Evolutionary conservation across 2,329 filamentous ascomycete genomes (phyloP).

Genomic region (Fusarium phyllophilum): DNA sequence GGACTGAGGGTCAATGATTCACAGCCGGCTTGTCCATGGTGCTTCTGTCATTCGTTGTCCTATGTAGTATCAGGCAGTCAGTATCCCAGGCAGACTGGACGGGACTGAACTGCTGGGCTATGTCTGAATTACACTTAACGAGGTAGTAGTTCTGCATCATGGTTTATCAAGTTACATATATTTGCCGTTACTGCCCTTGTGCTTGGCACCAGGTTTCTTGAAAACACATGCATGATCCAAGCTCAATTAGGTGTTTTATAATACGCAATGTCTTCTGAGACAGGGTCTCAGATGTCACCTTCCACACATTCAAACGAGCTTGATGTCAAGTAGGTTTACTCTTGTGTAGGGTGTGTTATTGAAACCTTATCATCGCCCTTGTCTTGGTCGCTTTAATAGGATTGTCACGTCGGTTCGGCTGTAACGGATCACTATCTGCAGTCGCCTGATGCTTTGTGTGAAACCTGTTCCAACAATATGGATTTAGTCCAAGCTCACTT

Average conservation of each 20-base stretch:
- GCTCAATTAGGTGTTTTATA: not conserved
- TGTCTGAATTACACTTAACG: not conserved
- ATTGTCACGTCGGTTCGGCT: not conserved
- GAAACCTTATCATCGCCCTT: not conserved
- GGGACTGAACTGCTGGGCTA: not conserved
- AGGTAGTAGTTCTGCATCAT: not conserved
- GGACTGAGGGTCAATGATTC: constrained; percentile 12
- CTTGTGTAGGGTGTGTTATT: not conserved
- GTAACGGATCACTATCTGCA: not conserved
- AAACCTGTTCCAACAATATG: not conserved
- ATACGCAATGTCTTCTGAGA: not conserved
- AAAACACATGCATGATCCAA: not conserved
- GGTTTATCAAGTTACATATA: not conserved
- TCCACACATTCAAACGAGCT: not conserved
- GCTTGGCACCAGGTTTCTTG: not conserved
- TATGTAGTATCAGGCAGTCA: constrained; percentile 1
- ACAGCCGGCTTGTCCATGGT: not conserved
- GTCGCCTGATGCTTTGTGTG: not conserved
- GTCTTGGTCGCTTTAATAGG: not conserved
- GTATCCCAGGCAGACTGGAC: constrained; percentile 3
- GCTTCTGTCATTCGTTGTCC: not conserved
- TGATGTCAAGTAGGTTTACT: not conserved
- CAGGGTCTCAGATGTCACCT: not conserved
- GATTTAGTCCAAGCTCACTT: not conserved
- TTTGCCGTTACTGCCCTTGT: not conserved